Evolutionary conservation across 169 alveolate genomes (phyloP).

Genomic region (Babesia ovata): DNA sequence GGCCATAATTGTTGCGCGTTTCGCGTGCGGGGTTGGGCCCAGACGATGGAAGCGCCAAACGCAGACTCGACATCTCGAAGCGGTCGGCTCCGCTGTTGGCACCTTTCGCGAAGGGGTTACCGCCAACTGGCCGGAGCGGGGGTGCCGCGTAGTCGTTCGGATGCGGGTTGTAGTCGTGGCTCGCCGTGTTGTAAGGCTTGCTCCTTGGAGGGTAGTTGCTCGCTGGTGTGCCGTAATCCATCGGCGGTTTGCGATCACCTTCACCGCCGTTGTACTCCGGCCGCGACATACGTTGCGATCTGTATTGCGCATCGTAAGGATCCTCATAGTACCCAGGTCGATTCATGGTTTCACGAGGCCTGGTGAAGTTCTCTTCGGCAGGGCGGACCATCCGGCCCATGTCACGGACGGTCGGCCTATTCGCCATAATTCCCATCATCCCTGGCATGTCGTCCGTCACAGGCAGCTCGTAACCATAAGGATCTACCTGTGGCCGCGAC

Average conservation of each 20-base stretch:
- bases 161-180: neutral
- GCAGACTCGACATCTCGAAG: constrained; percentile 26
- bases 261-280: neutral
- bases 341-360: neutral
- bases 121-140: neutral
- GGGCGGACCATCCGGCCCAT: constrained; percentile 32
- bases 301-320: neutral
- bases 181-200: neutral
- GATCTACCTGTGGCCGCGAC: constrained; percentile 1
- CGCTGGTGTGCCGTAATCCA: neutral
- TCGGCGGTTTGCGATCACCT: neutral
- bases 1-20: neutral
- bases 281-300: neutral
- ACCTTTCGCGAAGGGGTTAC: constrained; percentile 11
- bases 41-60: constrained; percentile 4
- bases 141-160: neutral
- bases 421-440: constrained; percentile 23
- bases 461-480: constrained; percentile 36
- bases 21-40: neutral
- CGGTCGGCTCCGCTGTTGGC: constrained; percentile 4
- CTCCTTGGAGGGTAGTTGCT: too few relatives aligned
- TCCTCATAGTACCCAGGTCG: neutral
- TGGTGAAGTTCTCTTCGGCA: neutral
- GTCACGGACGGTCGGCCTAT: neutral
- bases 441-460: constrained; percentile 40